A percentile compares a stretch with the other conserved stretches of the same genome.
These are phyloP conservation scores for Steccherinum ochraceum DNA, from an alignment of 768 basidiomycete species.

Conservation along the genomic window DNA sequence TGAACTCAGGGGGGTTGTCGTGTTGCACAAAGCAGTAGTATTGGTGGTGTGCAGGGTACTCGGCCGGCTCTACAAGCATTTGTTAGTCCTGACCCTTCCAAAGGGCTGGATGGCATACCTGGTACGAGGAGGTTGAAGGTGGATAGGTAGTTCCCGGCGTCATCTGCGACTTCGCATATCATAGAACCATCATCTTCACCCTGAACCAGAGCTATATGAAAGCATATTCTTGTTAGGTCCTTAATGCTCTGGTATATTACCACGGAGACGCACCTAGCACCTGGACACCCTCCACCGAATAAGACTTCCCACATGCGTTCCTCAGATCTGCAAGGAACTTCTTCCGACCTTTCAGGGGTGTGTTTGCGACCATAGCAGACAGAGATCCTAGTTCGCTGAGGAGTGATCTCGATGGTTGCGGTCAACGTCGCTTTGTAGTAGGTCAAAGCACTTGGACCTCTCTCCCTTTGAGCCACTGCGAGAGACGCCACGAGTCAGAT, in stretches of 20 bases:
- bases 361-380: conserved; percentile 1
- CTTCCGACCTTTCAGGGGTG: conserved; percentile 45
- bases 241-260: too few species aligned
- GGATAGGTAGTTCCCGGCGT: conserved; percentile 26
- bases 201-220: conserved; percentile 34
- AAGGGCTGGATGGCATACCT: conserved; percentile 26
- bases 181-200: conserved; percentile 66
- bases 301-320: conserved; percentile 29
- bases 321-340: conserved; percentile 52
- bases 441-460: too few species aligned
- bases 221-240: not conserved
- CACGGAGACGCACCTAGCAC: conserved; percentile 38
- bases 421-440: too few species aligned
- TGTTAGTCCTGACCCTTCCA: not conserved
- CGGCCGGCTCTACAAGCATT: conserved; percentile 49
- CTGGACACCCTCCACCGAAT: conserved; percentile 30
- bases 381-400: too few species aligned
- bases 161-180: conserved; percentile 38
- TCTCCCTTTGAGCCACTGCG: too few species aligned
- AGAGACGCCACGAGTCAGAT: too few species aligned
- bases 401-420: too few species aligned
- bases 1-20: conserved; percentile 30
- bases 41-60: conserved; percentile 56
- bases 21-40: conserved; percentile 52
- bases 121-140: conserved; percentile 42